Evolutionary conservation across 345 rosid genomes (phyloP), one percentile per base, ranked within the genome.

Genomic region (Gossypium stocksii): DNA sequence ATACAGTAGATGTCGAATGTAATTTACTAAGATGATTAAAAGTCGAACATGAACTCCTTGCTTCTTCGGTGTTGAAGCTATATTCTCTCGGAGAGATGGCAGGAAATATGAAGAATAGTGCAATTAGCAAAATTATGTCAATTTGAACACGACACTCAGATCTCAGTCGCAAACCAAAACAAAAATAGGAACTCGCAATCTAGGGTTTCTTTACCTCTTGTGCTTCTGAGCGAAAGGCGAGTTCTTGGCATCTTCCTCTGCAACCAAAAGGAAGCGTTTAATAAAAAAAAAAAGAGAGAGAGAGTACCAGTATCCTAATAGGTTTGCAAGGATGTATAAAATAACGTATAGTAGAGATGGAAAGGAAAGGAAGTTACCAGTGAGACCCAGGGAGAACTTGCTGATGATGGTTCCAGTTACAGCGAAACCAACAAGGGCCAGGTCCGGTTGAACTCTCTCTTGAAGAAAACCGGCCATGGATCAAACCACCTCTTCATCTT

Each of bases 231-330:
- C 97, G 74, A 93, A 93, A 8, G 81, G 82, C 1, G 97, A 93
- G 49, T 90, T 89, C 82, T 93, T 90, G 3, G 92, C 97, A 61
- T 94, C 94, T 72, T 91, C 98, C 87, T 94, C 98, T 94, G 85
- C 49, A 16, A 80, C 45, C 41, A 34, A 34, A 34, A 7, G 7
- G 41, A 5, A 34, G 41, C 41, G 41, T 34, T 34, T 34, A 48
- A 29, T 8, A 20, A 34, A 34, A 34, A 6, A 6, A 7, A n/a
- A n/a, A n/a, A 7, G 20, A 14, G 9, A 34, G 9, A 34, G 43
- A 53, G 19, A 2, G 38, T 43, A 65, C 13, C n/a, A 22, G 63
- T 38, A 61, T 29, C 41, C 4, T 25, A 19, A 51, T 13, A 52
- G 4, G 11, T 17, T 41, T 23, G 23, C 6, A 13, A 0, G 11